phyloP scores from a whole-genome alignment of 2,329 filamentous ascomycete genomes.

The Aspergillus glaucus region DNA sequence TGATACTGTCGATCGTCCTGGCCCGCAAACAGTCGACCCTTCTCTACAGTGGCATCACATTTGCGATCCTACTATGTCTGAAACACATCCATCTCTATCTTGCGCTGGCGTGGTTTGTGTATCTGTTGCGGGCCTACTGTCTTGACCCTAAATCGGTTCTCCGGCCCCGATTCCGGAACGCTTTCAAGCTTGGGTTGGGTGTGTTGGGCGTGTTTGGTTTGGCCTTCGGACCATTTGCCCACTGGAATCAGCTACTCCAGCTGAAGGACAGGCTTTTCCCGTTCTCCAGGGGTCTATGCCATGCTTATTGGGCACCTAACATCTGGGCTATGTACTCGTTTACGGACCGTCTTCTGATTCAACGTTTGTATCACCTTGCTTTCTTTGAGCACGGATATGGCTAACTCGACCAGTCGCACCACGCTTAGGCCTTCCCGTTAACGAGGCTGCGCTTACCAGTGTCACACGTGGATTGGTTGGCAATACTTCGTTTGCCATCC shows the following conservation, averaged over 20 bases:
- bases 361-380: slow-evolving; percentile 50
- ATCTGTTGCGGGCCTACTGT: slow-evolving; percentile 82
- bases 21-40: slow-evolving; percentile 70
- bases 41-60: slow-evolving; percentile 71
- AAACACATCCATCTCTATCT: slow-evolving; percentile 99
- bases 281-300: slow-evolving; percentile 86
- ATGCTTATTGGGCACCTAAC: slow-evolving; percentile 98
- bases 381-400: slow-evolving; percentile 3
- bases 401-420: slow-evolving; percentile 64
- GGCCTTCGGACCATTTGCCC: slow-evolving; percentile 86
- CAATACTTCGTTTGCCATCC: slow-evolving; percentile 86
- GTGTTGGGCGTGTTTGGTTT: slow-evolving; percentile 64
- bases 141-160: slow-evolving; percentile 71
- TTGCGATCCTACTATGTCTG: slow-evolving; percentile 80
- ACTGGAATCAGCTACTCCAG: slow-evolving; percentile 76
- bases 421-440: slow-evolving; percentile 66
- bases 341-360: slow-evolving; percentile 73
- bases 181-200: slow-evolving; percentile 71
- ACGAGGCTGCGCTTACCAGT: slow-evolving; percentile 70
- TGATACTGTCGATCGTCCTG: slow-evolving; percentile 79
- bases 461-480: slow-evolving; percentile 90
- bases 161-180: slow-evolving; percentile 69
- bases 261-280: slow-evolving; percentile 81
- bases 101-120: slow-evolving; percentile 92
- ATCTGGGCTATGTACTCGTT: slow-evolving; percentile 97